Conservation (phyloP, 495 filamentous ascomycete genomes). For the Antarctomyces pellizariae region DNA sequence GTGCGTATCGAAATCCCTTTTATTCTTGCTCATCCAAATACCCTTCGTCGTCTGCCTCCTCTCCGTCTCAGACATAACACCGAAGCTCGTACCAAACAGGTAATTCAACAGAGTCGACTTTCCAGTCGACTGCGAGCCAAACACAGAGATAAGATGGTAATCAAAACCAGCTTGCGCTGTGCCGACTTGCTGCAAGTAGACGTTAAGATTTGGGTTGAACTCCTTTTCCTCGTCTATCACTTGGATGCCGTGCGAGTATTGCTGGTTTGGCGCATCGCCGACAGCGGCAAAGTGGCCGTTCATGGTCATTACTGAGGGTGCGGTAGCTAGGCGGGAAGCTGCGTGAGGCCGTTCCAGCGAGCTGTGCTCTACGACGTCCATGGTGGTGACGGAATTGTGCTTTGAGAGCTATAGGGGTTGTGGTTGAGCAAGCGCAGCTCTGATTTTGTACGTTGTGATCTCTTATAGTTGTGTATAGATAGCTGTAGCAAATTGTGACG, state of each 20-base stretch:
- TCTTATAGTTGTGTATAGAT: no score
- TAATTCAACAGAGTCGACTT: conserved; percentile 94
- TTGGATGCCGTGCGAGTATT: conserved; percentile 85
- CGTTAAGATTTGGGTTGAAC: conserved; percentile 69
- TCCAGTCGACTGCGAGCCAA: conserved; percentile 93
- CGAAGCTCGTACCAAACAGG: conserved; percentile 88
- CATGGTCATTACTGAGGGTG: conserved; percentile 39
- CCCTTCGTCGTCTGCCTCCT: conserved; percentile 93
- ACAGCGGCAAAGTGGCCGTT: conserved; percentile 78
- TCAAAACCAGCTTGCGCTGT: conserved; percentile 82
- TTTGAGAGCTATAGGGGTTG: no score
- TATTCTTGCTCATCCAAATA: conserved; percentile 97
- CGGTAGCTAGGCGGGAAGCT: conserved; percentile 19
- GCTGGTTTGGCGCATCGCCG: conserved; percentile 39
- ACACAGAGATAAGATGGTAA: conserved; percentile 96
- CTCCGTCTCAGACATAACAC: conserved; percentile 81
- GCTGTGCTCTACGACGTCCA: not conserved
- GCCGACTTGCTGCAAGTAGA: conserved; percentile 56
- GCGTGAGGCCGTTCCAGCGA: conserved; percentile 5
- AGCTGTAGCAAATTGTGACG: no score
- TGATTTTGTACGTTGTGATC: conserved; percentile 1
- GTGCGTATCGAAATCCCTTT: conserved; percentile 21
- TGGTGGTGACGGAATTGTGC: conserved; percentile 1
- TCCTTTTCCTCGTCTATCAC: conserved; percentile 88
- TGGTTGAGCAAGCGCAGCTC: no score